phyloP scores from a whole-genome alignment of 2,329 filamentous ascomycete species.

The Trichoderma harzianum region DNA sequence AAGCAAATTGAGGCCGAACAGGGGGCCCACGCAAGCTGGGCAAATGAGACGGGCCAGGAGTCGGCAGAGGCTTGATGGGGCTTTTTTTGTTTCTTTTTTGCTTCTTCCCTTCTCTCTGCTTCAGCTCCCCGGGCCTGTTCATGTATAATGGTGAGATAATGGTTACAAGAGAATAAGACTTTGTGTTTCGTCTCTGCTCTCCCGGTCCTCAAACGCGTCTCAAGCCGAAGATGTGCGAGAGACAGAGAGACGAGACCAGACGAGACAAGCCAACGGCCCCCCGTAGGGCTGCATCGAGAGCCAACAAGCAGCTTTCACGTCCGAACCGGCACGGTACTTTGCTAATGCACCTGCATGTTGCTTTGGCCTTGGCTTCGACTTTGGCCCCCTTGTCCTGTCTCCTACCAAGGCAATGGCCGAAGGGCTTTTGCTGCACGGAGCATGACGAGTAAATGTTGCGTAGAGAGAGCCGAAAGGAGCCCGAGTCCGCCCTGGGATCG shows the following conservation, averaged over 20 bases:
- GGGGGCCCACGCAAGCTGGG: neutral
- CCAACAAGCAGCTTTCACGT: neutral
- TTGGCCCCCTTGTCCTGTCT: neutral
- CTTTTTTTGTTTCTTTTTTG: neutral
- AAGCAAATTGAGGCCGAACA: constrained; percentile 1
- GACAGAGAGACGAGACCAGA: neutral
- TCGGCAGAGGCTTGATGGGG: neutral
- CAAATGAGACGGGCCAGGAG: constrained; percentile 9
- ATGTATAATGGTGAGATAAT: neutral
- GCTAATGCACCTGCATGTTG: neutral
- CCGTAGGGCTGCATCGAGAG: neutral
- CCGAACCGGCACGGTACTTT: neutral
- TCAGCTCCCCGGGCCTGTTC: neutral
- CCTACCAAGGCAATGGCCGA: neutral
- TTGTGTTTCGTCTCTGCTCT: neutral
- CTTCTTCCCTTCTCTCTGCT: neutral
- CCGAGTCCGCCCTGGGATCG: neutral
- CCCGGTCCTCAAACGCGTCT: neutral
- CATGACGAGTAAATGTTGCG: neutral
- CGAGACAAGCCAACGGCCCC: neutral
- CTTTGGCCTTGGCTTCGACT: too few relatives aligned
- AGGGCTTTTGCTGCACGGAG: neutral
- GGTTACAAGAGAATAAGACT: neutral
- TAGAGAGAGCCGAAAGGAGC: neutral
- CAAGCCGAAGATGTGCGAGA: neutral